Percentiles rank a stretch among this genome's conserved stretches.
Evolutionary conservation across 371 early-diverging fungal species (phyloP).

Genomic region (Lichtheimia hyalospora): DNA sequence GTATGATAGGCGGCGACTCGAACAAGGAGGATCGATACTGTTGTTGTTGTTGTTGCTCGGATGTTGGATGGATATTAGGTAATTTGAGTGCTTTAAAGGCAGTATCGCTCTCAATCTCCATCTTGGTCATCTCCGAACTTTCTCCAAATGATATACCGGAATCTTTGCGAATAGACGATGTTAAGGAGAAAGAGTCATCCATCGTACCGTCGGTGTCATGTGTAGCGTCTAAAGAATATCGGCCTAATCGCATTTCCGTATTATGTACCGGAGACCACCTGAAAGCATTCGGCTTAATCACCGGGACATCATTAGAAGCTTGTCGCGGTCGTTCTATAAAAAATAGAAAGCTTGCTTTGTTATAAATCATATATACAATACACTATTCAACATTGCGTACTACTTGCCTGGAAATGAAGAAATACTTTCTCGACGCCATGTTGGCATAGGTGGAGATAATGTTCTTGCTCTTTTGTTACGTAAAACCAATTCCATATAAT

Average conservation of each 20-base stretch:
- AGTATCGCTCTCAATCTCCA: neutral
- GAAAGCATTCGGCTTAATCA: slow-evolving; percentile 43
- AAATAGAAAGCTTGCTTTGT: too few relatives aligned
- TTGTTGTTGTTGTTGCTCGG: neutral
- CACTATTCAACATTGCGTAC: too few relatives aligned
- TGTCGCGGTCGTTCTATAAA: too few relatives aligned
- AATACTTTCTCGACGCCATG: slow-evolving; percentile 10
- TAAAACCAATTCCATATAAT: slow-evolving; percentile 31
- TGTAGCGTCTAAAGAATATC: neutral
- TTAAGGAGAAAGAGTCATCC: too few relatives aligned
- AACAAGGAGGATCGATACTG: slow-evolving; percentile 12
- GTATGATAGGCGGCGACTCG: slow-evolving; percentile 18
- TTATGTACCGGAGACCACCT: slow-evolving; percentile 30
- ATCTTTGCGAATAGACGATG: slow-evolving; percentile 26
- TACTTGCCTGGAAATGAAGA: slow-evolving; percentile 9
- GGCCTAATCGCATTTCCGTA: slow-evolving; percentile 9
- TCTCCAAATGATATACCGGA: slow-evolving; percentile 30
- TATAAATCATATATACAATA: too few relatives aligned
- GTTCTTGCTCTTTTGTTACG: slow-evolving; percentile 24
- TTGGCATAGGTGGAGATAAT: slow-evolving; percentile 4
- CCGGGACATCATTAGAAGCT: slow-evolving; percentile 18
- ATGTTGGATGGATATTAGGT: slow-evolving; percentile 21
- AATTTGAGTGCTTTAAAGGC: slow-evolving; percentile 17
- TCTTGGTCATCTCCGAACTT: slow-evolving; percentile 12
- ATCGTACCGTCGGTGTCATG: too few relatives aligned